These are phyloP conservation scores for Gypsophila paniculata DNA, from an alignment of 179 eudicot species.

Conservation along the genomic window DNA sequence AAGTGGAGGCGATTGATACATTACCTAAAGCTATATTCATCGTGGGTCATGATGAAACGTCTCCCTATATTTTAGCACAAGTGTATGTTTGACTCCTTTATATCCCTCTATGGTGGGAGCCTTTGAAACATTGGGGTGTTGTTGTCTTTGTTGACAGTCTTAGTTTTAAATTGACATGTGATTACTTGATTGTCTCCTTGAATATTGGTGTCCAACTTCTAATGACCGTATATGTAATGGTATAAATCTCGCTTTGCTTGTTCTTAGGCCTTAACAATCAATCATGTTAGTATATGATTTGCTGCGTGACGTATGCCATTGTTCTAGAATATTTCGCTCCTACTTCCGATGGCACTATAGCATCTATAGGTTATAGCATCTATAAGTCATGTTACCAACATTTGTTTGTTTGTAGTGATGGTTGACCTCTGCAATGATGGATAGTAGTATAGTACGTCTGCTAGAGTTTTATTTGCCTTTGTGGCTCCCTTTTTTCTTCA, in stretches of 20 bases:
- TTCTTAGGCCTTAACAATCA: background rate
- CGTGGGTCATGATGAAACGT: background rate
- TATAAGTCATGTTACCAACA: background rate
- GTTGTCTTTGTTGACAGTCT: too few relatives aligned
- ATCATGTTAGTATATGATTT: background rate
- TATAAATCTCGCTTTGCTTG: background rate
- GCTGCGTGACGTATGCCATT: background rate
- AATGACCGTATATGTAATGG: background rate
- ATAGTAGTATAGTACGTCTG: background rate
- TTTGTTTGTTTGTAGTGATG: background rate
- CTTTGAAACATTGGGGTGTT: too few relatives aligned
- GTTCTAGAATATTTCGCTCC: background rate
- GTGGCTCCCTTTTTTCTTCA: too few relatives aligned
- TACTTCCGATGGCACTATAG: background rate
- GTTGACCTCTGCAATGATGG: background rate
- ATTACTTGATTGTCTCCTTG: constrained; percentile 1
- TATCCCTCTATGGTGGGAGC: too few relatives aligned
- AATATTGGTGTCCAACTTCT: background rate
- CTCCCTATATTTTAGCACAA: too few relatives aligned
- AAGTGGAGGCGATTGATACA: background rate
- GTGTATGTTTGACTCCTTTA: too few relatives aligned
- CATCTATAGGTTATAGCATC: too few relatives aligned
- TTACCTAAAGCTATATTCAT: background rate
- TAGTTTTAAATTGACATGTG: background rate
- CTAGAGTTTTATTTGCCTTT: background rate